A percentile compares a stretch with the other conserved stretches of the same genome.
Conservation (phyloP, 83 land plant genomes). For the Picea abies region DNA sequence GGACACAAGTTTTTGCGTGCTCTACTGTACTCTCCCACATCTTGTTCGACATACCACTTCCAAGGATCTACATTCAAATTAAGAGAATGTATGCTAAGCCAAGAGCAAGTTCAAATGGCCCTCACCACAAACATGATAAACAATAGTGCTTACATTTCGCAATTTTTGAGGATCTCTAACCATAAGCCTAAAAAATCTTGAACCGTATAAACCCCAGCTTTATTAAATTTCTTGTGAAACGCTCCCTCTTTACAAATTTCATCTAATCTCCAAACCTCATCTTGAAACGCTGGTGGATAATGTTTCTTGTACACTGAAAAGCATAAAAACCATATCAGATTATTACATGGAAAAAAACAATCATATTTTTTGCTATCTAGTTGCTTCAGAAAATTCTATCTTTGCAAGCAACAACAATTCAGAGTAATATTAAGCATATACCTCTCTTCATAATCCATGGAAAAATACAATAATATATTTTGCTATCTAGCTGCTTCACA, state of each 20-base stretch:
- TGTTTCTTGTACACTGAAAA: slow-evolving; percentile 90
- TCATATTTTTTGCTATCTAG: not conserved
- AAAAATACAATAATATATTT: not conserved
- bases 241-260: slow-evolving; percentile 94
- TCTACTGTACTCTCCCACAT: slow-evolving; percentile 95
- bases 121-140: slow-evolving; percentile 16
- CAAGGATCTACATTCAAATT: slow-evolving; percentile 59
- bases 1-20: slow-evolving; percentile 88
- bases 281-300: slow-evolving; percentile 80
- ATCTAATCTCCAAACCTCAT: slow-evolving; percentile 93
- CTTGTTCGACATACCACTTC: slow-evolving; percentile 96
- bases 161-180: slow-evolving; percentile 68
- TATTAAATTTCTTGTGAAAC: slow-evolving; percentile 81
- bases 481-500: not conserved
- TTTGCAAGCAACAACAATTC: not conserved
- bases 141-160: slow-evolving; percentile 52
- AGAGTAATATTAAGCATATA: not conserved
- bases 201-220: slow-evolving; percentile 51
- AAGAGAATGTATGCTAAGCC: slow-evolving; percentile 2
- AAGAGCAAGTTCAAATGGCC: not conserved
- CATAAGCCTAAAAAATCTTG: slow-evolving; percentile 79
- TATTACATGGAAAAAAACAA: not conserved
- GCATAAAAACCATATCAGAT: not conserved
- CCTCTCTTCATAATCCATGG: not conserved
- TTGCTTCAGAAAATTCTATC: not conserved